Evolutionary conservation across 2,329 filamentous ascomycete species (phyloP).

Genomic region (Aspergillus cejpii): DNA sequence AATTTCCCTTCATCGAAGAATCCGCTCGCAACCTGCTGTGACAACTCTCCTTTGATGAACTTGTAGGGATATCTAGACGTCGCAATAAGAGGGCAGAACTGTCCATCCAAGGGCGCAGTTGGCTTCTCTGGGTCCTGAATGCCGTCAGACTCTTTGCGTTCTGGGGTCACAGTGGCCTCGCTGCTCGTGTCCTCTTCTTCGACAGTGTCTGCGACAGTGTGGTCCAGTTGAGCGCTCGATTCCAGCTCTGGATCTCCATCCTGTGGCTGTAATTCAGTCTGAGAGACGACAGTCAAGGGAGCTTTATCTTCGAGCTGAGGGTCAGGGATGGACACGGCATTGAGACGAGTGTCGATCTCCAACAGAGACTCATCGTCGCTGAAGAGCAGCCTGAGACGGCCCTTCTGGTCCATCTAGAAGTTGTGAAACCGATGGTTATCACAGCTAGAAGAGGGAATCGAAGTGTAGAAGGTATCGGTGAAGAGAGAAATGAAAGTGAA

Average conservation of each 20-base stretch:
- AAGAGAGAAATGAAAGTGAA: neutral
- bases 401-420: conserved; percentile 19
- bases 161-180: neutral
- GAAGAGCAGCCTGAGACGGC: conserved; percentile 29
- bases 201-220: neutral
- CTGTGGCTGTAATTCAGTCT: neutral
- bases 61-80: conserved; percentile 41
- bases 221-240: neutral
- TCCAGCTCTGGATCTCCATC: neutral
- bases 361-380: conserved; percentile 21
- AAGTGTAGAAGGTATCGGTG: neutral
- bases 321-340: conserved; percentile 1
- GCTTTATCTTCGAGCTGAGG: neutral
- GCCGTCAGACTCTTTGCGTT: neutral
- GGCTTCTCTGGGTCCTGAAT: neutral
- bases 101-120: conserved; percentile 12
- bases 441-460: neutral
- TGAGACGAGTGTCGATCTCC: conserved; percentile 16
- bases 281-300: neutral
- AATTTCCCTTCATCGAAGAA: conserved; percentile 42
- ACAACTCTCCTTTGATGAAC: conserved; percentile 29
- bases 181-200: neutral
- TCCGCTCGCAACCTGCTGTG: conserved; percentile 29
- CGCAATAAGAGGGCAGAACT: conserved; percentile 38
- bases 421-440: neutral